A percentile compares a stretch with the other conserved stretches of the same genome.
phyloP scores from a whole-genome alignment of 2,329 filamentous ascomycete species.

The Tolypocladium ovalisporum region DNA sequence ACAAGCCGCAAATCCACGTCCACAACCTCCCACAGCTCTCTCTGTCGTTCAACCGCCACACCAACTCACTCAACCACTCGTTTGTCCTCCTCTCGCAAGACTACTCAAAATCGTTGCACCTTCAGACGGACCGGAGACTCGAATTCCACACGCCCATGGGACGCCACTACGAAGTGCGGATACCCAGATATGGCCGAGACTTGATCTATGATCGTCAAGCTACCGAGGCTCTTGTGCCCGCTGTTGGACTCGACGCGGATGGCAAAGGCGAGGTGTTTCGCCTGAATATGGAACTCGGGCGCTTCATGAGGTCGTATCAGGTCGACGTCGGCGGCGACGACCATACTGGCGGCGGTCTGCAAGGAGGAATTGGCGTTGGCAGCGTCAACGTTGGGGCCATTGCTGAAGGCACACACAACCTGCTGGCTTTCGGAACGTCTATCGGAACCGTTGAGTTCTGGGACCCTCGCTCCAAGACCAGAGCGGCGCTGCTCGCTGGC shows the following conservation, averaged over 20 bases:
- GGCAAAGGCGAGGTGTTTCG: slow-evolving; percentile 88
- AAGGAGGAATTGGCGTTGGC: slow-evolving; percentile 77
- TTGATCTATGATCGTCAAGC: slow-evolving; percentile 72
- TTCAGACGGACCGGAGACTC: slow-evolving; percentile 82
- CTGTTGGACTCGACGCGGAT: slow-evolving; percentile 77
- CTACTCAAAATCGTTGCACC: slow-evolving; percentile 87
- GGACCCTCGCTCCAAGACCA: slow-evolving; percentile 75
- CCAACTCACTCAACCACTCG: slow-evolving; percentile 80
- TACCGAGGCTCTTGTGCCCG: slow-evolving; percentile 76
- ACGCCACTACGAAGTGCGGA: slow-evolving; percentile 77
- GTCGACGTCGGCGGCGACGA: slow-evolving; percentile 84
- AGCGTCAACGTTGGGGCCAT: slow-evolving; percentile 81
- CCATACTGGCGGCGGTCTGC: slow-evolving; percentile 62
- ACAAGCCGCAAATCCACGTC: slow-evolving; percentile 66
- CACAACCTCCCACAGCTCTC: slow-evolving; percentile 90
- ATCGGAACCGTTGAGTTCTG: slow-evolving; percentile 95
- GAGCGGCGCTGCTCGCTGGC: slow-evolving; percentile 64
- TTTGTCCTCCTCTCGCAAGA: slow-evolving; percentile 83
- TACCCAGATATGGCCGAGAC: slow-evolving; percentile 88
- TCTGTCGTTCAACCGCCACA: slow-evolving; percentile 88
- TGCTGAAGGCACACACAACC: slow-evolving; percentile 79
- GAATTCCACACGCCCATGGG: slow-evolving; percentile 89
- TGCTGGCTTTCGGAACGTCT: slow-evolving; percentile 88
- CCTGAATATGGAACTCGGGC: slow-evolving; percentile 79
- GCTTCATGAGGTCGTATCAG: slow-evolving; percentile 91